phyloP scores from a whole-genome alignment of 1,284 basidiomycete genomes.

The Malassezia globosa region DNA sequence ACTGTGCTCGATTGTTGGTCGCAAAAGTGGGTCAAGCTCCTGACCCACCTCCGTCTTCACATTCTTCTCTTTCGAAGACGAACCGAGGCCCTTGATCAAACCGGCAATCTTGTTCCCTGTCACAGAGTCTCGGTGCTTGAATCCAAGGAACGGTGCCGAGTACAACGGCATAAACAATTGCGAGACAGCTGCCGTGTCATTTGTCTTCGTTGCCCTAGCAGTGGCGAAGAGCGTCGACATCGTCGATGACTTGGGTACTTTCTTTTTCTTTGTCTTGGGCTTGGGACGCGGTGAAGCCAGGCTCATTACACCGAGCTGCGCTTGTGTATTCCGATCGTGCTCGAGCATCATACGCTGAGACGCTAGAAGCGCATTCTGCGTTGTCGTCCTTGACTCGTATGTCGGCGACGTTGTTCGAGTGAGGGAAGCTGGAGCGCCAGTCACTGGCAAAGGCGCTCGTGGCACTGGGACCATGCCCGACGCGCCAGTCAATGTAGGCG shows the following conservation, averaged over 20 bases:
- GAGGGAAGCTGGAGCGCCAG: not conserved
- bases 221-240: conserved; percentile 7
- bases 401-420: not conserved
- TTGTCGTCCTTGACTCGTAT: not conserved
- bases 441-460: not conserved
- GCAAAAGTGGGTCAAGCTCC: too few species aligned
- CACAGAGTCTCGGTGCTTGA: not conserved
- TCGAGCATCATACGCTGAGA: not conserved
- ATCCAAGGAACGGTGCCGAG: conserved; percentile 1
- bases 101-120: not conserved
- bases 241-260: not conserved
- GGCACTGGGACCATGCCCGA: not conserved
- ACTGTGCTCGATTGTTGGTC: too few species aligned
- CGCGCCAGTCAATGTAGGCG: not conserved
- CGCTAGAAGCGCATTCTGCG: not conserved
- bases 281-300: not conserved
- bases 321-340: not conserved
- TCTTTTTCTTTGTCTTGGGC: conserved; percentile 8
- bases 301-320: not conserved
- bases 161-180: conserved; percentile 15
- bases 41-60: too few species aligned
- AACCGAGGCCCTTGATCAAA: not conserved
- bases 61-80: too few species aligned
- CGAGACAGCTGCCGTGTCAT: not conserved
- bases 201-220: not conserved